A percentile compares a stretch with the other conserved stretches of the same genome.
These are phyloP conservation scores for Macrotyloma uniflorum DNA, from an alignment of 306 rosid genomes.

Conservation along the genomic window DNA sequence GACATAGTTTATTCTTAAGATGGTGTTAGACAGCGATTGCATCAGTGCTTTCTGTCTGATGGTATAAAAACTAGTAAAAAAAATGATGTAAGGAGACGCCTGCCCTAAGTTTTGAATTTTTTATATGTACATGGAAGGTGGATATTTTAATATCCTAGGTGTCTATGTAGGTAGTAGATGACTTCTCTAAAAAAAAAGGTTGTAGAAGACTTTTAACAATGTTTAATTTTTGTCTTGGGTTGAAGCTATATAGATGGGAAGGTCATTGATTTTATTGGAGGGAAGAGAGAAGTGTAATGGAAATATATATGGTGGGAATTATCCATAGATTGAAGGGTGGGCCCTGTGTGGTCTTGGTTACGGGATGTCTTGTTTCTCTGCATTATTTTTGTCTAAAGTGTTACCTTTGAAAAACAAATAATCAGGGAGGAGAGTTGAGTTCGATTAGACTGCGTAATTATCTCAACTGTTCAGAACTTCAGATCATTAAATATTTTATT, in stretches of 20 bases:
- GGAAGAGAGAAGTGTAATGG: slow-evolving; percentile 33
- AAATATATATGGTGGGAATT: slow-evolving; percentile 21
- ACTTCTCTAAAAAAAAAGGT: not conserved
- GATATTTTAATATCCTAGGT: slow-evolving; percentile 40
- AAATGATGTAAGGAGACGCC: slow-evolving; percentile 15
- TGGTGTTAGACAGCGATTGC: not conserved
- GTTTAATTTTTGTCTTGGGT: not conserved
- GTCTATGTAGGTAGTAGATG: slow-evolving; percentile 32
- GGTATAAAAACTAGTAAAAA: slow-evolving; percentile 5
- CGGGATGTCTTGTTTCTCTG: not conserved
- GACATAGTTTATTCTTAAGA: slow-evolving; percentile 36
- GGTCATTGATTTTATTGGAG: slow-evolving; percentile 35
- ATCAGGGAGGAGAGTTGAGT: not conserved
- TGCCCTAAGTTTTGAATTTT: slow-evolving; percentile 35
- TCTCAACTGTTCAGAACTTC: not conserved
- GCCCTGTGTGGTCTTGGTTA: not conserved
- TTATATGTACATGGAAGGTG: slow-evolving; percentile 57
- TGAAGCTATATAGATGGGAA: slow-evolving; percentile 31
- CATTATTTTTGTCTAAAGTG: not conserved
- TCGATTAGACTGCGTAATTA: not conserved
- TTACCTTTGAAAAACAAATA: slow-evolving; percentile 1
- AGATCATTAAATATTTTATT: slow-evolving; percentile 19
- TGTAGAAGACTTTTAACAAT: slow-evolving; percentile 31
- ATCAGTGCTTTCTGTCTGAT: slow-evolving; percentile 15
- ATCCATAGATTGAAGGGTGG: slow-evolving; percentile 17